Base-by-base conservation (phyloP, 768 basidiomycete species). In the Tremella yokohamensis region DNA sequence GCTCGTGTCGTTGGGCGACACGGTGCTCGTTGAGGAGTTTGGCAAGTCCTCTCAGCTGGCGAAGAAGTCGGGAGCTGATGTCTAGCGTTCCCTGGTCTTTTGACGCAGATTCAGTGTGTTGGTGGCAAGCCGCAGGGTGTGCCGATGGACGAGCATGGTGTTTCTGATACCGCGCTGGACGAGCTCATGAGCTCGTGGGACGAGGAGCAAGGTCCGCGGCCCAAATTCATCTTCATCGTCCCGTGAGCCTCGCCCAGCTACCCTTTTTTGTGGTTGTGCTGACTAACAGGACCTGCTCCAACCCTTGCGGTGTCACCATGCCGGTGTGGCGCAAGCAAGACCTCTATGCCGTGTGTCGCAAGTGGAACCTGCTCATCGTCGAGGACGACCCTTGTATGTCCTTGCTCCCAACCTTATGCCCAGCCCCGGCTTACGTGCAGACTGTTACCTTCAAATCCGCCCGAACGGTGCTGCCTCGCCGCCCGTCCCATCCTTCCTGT, bases 221-320 rank as follows among this genome's bases (percentile, higher is more conserved):
- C 87, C 84, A 85, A 72, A 25, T 72, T 64, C 40, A 1, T 49
- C 56, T 20, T 61, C 37, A 29, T 62, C 19, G 58, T 62, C 29
- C 52, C 56, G 60, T 56, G 29, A 53, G 18, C 54, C n/a, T 12
- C 2, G 3, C 9, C 25, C 26, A 39, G 25, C 37, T 40, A 20
- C 19, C 20, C 2, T 38, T 12, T 40, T 18, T 61, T 2, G 25
- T 1, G 26, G n/a, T 45, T 19, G 26, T 24, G 26, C 37, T 40
- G 26, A 47, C 1, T 13, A 25, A 9, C 34, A 65, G 67, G n/a
- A 69, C 64, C 81, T n/a, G 80, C 86, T 34, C 86, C 85, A 90
- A 90, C 74, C 89, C 87, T 6, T 84, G 83, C 9, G 88, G 88
- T 18, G 78, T 85, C 81, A 86, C 85, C 0, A 85, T 85, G 81